phyloP scores from a whole-genome alignment of 1,284 basidiomycete genomes.

The Meira miltonrushii region DNA sequence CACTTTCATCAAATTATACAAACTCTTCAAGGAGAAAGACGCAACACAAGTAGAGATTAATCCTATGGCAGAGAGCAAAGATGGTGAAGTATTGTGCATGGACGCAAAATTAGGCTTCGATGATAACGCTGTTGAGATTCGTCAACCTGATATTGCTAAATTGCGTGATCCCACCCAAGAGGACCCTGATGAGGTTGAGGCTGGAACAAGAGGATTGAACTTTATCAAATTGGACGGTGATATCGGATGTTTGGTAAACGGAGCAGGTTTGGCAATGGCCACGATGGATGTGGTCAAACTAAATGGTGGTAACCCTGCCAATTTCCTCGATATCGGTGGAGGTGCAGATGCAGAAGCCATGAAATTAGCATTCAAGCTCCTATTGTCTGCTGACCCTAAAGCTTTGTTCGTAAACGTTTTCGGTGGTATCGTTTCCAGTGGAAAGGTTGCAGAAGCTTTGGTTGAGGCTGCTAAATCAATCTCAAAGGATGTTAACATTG shows the following conservation, averaged over 20 bases:
- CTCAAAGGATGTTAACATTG: constrained; percentile 10
- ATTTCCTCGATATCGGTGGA: constrained; percentile 97
- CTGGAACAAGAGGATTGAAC: constrained; percentile 74
- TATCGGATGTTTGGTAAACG: constrained; percentile 97
- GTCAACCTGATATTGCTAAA: constrained; percentile 83
- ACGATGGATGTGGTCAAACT: constrained; percentile 98
- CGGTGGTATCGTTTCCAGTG: constrained; percentile 10
- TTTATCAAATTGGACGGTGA: constrained; percentile 99
- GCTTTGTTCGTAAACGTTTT: constrained; percentile 67
- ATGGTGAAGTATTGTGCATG: constrained; percentile 96
- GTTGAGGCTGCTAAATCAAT: constrained; percentile 11
- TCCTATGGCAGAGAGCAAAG: constrained; percentile 88
- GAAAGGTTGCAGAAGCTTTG: constrained; percentile 7
- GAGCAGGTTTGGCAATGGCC: constrained; percentile 98
- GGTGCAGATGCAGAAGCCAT: constrained; percentile 96
- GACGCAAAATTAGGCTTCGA: constrained; percentile 99
- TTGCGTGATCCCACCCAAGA: constrained; percentile 92
- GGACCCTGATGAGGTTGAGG: constrained; percentile 89
- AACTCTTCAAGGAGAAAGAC: constrained; percentile 97
- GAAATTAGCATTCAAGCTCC: constrained; percentile 97
- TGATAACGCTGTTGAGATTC: constrained; percentile 94
- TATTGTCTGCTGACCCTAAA: constrained; percentile 85
- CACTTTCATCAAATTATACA: constrained; percentile 90
- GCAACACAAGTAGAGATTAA: constrained; percentile 99
- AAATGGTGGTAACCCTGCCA: constrained; percentile 84